Base-by-base conservation (phyloP, 2,329 filamentous ascomycete genomes). In the Penicillium nordicum region DNA sequence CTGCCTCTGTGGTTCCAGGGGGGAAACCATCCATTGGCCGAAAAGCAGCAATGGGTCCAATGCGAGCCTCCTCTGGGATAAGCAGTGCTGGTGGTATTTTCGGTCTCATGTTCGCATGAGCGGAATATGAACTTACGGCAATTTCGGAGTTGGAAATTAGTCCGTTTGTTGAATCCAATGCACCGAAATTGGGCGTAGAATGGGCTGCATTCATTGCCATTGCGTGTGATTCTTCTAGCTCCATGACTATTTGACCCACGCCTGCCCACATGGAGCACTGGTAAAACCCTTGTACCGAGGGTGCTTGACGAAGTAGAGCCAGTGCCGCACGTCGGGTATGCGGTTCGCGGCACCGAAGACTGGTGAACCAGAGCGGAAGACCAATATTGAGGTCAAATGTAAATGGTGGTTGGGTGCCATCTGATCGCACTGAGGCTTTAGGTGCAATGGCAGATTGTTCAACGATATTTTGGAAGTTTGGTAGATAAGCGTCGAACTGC, bases 301-400 rank as follows among this genome's bases (percentile, higher is more conserved):
- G 68, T 4, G 64, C 62, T 47, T 50, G 58, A 1, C 57, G 59
- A 0, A 73, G 57, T 16, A 74, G 55, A 14, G 57, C 55, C 1
- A 74, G 36, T 23, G 72, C 70, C 2, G 54, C 43, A 2, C 72
- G 69, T 37, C 72, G 68, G 12, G 65, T 59, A 4, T 14, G 43
- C 1, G 69, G 71, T n/a, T 73, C 65, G 9, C 71, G 69, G 43
- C 72, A 74, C 45, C 67, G 63, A 1, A 72, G 57, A 27, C 63
- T 64, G 1, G 67, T 69, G 27, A 73, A 68, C 61, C 64, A 74
- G 2, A 74, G 62, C 3, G 69, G 69, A 10, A 68, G 41, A 1
- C 61, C 68, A 16, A 72, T 51, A 14, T 62, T 62, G 7, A 72
- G 50, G 25, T 73, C 71, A 50, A 72, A 72, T 5, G 69, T 72